phyloP scores from a whole-genome alignment of 1,284 basidiomycete species.

The Trametes sp. region DNA sequence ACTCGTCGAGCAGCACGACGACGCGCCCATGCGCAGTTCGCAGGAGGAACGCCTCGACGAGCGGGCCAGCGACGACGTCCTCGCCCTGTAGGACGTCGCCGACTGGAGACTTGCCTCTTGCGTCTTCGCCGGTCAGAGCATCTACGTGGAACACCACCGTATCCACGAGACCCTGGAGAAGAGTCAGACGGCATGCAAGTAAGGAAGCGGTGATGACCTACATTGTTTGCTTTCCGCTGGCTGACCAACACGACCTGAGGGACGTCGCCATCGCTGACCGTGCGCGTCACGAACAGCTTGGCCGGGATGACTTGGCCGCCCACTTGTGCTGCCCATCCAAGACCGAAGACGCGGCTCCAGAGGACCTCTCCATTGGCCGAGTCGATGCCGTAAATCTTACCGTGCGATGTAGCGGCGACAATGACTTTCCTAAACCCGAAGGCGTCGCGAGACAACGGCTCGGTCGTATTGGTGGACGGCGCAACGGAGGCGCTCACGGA shows the following conservation, averaged over 20 bases:
- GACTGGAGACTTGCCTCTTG: constrained; percentile 38
- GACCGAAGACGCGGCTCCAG: constrained; percentile 77
- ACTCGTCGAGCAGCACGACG: constrained; percentile 72
- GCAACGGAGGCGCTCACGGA: constrained; percentile 51
- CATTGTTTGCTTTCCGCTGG: constrained; percentile 66
- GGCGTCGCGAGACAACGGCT: constrained; percentile 67
- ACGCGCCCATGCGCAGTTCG: constrained; percentile 52
- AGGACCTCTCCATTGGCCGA: constrained; percentile 77
- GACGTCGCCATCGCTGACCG: constrained; percentile 53
- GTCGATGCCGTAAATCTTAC: constrained; percentile 87
- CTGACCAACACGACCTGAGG: constrained; percentile 72
- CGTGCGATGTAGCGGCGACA: constrained; percentile 73
- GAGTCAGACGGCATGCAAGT: constrained; percentile 5
- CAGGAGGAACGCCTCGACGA: constrained; percentile 66
- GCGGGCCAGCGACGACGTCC: constrained; percentile 64
- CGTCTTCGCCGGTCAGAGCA: constrained; percentile 77
- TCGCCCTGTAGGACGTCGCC: constrained; percentile 58
- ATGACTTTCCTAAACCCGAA: constrained; percentile 92
- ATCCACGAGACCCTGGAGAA: constrained; percentile 60
- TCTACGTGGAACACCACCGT: constrained; percentile 84
- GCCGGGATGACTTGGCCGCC: constrained; percentile 62
- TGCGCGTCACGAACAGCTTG: constrained; percentile 63
- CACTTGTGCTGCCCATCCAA: constrained; percentile 66
- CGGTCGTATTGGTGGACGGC: constrained; percentile 46
- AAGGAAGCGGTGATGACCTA: constrained; percentile 43